phyloP scores from a whole-genome alignment of 2,329 filamentous ascomycete species.

The Colletotrichum limetticola region DNA sequence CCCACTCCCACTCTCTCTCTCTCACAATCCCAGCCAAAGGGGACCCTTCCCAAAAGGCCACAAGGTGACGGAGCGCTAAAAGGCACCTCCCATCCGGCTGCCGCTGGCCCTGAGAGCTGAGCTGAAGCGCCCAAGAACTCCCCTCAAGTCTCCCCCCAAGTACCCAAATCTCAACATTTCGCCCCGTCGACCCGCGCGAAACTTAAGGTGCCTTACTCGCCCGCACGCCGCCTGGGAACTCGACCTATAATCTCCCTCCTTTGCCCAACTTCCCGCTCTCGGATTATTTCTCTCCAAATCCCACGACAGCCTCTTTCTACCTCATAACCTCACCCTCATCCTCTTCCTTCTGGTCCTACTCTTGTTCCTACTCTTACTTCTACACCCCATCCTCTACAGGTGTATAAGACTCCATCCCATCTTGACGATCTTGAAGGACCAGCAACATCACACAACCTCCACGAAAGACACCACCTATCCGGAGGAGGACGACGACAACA shows the following conservation, averaged over 20 bases:
- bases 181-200: constrained; percentile 1
- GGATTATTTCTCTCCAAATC: neutral
- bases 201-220: constrained; percentile 2
- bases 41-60: neutral
- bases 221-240: neutral
- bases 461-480: neutral
- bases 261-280: constrained; percentile 4
- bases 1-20: neutral
- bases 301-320: neutral
- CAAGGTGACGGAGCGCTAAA: constrained; percentile 5
- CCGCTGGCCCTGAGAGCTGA: neutral
- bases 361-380: neutral
- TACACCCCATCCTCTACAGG: neutral
- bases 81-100: neutral
- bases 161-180: constrained; percentile 10
- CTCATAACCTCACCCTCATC: neutral
- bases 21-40: neutral
- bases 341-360: neutral
- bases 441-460: neutral
- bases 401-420: neutral
- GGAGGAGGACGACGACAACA: neutral
- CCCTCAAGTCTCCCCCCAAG: too few relatives aligned
- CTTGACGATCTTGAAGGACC: constrained; percentile 1
- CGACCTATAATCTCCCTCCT: constrained; percentile 8
- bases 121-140: neutral